Evolutionary conservation across 2,329 filamentous ascomycete species (phyloP).

Genomic region (Botrytis pseudocinerea): DNA sequence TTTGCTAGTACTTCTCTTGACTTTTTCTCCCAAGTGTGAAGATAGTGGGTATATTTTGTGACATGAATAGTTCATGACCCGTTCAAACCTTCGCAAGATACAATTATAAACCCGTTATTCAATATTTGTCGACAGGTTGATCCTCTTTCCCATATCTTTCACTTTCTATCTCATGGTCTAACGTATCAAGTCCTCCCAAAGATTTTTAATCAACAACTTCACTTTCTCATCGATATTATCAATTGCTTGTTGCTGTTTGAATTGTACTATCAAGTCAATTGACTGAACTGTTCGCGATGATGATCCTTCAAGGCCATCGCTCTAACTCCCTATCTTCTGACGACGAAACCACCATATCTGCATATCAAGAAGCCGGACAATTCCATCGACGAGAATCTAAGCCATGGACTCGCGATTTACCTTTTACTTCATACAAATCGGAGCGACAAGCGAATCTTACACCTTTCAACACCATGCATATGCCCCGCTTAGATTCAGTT

Average conservation of each 20-base stretch:
- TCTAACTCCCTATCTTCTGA: constrained; percentile 8
- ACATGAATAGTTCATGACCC: not conserved
- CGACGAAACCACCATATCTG: not conserved
- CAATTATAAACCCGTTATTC: constrained; percentile 1
- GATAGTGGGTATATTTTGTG: not conserved
- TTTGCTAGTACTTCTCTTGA: not conserved
- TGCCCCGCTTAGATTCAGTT: constrained; percentile 9
- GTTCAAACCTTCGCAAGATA: not conserved
- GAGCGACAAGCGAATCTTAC: not conserved
- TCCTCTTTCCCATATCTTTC: not conserved
- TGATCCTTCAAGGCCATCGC: constrained; percentile 19
- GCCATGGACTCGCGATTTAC: not conserved
- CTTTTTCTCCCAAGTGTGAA: not conserved
- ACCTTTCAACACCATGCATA: constrained; percentile 18
- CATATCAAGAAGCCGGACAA: not conserved
- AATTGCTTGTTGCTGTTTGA: not conserved
- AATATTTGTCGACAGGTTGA: not conserved
- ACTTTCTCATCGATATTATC: no score
- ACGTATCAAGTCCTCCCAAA: not conserved
- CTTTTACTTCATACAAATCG: not conserved
- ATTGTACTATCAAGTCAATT: not conserved
- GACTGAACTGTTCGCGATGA: not conserved
- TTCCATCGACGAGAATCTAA: not conserved
- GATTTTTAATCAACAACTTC: not conserved
- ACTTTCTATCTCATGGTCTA: not conserved